Percentiles rank a stretch among this genome's conserved stretches.
Evolutionary conservation across 164 flowering plant species (phyloP).

Genomic region (Macadamia integrifolia): DNA sequence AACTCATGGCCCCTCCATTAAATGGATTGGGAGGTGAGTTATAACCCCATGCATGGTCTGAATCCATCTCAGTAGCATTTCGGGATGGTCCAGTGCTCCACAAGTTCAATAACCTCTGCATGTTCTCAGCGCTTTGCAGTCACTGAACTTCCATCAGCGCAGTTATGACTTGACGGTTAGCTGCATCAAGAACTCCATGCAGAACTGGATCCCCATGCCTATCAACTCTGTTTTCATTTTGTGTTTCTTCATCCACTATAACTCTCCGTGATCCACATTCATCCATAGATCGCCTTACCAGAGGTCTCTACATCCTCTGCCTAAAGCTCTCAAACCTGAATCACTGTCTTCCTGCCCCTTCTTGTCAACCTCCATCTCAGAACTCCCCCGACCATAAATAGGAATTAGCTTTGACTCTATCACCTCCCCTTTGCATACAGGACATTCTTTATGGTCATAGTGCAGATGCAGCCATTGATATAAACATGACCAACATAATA

Average conservation of each 20-base stretch:
- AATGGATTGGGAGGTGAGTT: constrained; percentile 5
- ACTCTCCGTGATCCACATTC: constrained; percentile 15
- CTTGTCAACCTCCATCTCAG: constrained; percentile 14
- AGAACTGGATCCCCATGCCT: constrained; percentile 12
- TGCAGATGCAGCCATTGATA: constrained; percentile 33
- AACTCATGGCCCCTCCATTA: constrained; percentile 15
- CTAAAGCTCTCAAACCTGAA: constrained; percentile 24
- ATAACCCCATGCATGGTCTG: constrained; percentile 1
- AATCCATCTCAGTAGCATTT: constrained; percentile 7
- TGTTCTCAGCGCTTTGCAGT: constrained; percentile 15
- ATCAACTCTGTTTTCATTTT: constrained; percentile 13
- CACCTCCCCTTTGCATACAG: constrained; percentile 36
- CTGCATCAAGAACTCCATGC: constrained; percentile 13
- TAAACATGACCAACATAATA: constrained; percentile 37
- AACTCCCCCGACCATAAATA: constrained; percentile 30
- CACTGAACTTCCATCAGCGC: constrained; percentile 21
- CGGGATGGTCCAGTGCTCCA: constrained; percentile 14
- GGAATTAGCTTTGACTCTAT: constrained; percentile 25
- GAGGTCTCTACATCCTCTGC: constrained; percentile 17
- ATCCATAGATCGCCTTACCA: constrained; percentile 12
- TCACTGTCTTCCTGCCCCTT: constrained; percentile 10
- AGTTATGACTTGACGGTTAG: constrained; percentile 4
- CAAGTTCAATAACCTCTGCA: constrained; percentile 9
- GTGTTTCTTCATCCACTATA: constrained; percentile 18
- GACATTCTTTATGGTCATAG: constrained; percentile 28